phyloP scores from a whole-genome alignment of 163 green algal genomes.

The Coccomyxa subellipsoidea region DNA sequence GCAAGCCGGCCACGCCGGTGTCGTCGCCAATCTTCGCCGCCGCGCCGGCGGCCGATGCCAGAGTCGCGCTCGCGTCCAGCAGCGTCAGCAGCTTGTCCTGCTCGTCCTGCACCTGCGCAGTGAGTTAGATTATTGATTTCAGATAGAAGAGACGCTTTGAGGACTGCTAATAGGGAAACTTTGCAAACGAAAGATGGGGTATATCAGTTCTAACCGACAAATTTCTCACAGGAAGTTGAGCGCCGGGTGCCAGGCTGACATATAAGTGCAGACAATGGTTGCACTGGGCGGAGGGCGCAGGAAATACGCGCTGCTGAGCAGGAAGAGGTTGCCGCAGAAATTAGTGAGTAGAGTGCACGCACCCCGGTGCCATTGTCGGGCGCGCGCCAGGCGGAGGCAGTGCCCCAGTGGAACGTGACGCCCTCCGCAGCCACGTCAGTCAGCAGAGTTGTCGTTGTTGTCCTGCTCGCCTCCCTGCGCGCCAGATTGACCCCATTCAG shows the following conservation, averaged over 20 bases:
- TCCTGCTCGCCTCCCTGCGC: neutral
- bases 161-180: too few species aligned
- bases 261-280: too few species aligned
- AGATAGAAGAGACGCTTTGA: too few species aligned
- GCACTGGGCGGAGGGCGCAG: neutral
- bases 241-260: too few species aligned
- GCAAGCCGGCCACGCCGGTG: neutral
- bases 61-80: neutral
- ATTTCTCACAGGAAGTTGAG: too few species aligned
- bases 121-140: too few species aligned
- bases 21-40: neutral
- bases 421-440: neutral
- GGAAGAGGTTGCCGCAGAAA: too few species aligned
- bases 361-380: neutral
- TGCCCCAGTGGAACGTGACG: neutral
- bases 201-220: too few species aligned
- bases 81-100: conserved; percentile 20
- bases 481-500: too few species aligned
- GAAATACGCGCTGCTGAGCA: too few species aligned
- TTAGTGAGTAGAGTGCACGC: too few species aligned
- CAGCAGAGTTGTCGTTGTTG: conserved; percentile 5
- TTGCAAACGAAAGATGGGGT: too few species aligned
- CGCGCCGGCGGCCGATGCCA: neutral
- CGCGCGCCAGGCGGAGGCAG: neutral
- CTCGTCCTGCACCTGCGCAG: neutral